A percentile compares a stretch with the other conserved stretches of the same genome.
Conservation (phyloP, 306 rosid species). For the Casuarina glauca region DNA sequence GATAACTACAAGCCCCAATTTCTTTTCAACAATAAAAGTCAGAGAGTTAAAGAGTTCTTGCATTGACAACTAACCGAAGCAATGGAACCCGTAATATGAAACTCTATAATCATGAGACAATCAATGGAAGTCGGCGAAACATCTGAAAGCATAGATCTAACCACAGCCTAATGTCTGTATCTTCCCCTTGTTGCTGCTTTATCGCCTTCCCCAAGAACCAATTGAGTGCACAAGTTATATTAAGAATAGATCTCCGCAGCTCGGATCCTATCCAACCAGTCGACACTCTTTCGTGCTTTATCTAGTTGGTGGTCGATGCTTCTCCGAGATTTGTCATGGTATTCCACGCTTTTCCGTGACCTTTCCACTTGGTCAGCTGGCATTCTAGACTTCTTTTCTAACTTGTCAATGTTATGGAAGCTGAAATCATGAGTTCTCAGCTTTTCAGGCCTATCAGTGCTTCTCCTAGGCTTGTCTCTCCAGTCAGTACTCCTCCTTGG, state of each 20-base stretch:
- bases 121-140: conserved; percentile 40
- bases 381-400: conserved; percentile 60
- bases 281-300: conserved; percentile 73
- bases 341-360: conserved; percentile 72
- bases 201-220: conserved; percentile 36
- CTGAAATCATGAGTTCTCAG: conserved; percentile 55
- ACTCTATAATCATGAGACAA: conserved; percentile 42
- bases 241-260: conserved; percentile 41
- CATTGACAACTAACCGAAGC: conserved; percentile 33
- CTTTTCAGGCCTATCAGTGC: conserved; percentile 65
- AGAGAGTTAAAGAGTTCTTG: conserved; percentile 54
- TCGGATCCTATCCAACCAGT: conserved; percentile 85
- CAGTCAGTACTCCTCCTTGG: conserved; percentile 77
- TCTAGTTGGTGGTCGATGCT: conserved; percentile 77
- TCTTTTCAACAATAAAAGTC: conserved; percentile 32
- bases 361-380: conserved; percentile 68
- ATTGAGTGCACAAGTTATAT: conserved; percentile 26
- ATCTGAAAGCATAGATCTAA: conserved; percentile 59
- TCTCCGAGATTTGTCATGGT: conserved; percentile 70
- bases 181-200: conserved; percentile 36
- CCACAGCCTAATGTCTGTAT: conserved; percentile 34
- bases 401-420: conserved; percentile 51
- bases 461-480: conserved; percentile 76
- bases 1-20: conserved; percentile 34
- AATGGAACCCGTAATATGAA: conserved; percentile 36